A percentile compares a stretch with the other conserved stretches of the same genome.
These are phyloP conservation scores for Ophiognomonia clavigignenti-juglandacearum DNA, from an alignment of 2,329 filamentous ascomycete species.

Conservation along the genomic window DNA sequence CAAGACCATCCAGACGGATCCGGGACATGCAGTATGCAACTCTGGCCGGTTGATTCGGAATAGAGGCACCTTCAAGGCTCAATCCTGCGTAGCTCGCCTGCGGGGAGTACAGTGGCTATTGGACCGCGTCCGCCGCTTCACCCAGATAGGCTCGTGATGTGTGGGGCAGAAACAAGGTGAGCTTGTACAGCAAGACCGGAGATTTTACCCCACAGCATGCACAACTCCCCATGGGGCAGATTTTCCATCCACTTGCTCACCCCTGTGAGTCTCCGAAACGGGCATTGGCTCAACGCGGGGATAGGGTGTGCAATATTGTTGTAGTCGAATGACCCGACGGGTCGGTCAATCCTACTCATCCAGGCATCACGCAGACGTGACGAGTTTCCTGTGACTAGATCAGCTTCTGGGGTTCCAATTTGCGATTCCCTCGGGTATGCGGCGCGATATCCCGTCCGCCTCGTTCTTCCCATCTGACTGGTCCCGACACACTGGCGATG, in stretches of 20 bases:
- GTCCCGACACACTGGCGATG: neutral
- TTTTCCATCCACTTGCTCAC: slow-evolving; percentile 15
- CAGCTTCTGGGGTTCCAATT: neutral
- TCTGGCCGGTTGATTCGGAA: neutral
- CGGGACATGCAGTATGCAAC: neutral
- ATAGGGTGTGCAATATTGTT: slow-evolving; percentile 3
- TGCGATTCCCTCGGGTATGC: neutral
- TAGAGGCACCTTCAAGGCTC: neutral
- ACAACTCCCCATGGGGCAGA: slow-evolving; percentile 1
- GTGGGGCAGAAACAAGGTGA: slow-evolving; percentile 1
- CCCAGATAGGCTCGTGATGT: no score
- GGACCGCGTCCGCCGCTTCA: no score
- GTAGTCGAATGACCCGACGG: slow-evolving; percentile 7
- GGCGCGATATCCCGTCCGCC: slow-evolving; percentile 10
- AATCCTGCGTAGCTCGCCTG: no score
- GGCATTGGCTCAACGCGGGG: slow-evolving; percentile 2
- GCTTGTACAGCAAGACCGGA: neutral
- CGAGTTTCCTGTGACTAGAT: no score
- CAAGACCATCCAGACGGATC: neutral
- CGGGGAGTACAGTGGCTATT: no score
- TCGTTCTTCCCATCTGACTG: neutral
- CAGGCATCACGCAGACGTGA: no score
- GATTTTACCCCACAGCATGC: slow-evolving; percentile 4
- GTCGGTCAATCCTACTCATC: neutral
- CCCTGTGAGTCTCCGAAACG: neutral